Percentiles rank a stretch among this genome's conserved stretches.
Conservation (phyloP, 2,329 filamentous ascomycete genomes). For the Ophiocordyceps camponoti-leonardi region DNA sequence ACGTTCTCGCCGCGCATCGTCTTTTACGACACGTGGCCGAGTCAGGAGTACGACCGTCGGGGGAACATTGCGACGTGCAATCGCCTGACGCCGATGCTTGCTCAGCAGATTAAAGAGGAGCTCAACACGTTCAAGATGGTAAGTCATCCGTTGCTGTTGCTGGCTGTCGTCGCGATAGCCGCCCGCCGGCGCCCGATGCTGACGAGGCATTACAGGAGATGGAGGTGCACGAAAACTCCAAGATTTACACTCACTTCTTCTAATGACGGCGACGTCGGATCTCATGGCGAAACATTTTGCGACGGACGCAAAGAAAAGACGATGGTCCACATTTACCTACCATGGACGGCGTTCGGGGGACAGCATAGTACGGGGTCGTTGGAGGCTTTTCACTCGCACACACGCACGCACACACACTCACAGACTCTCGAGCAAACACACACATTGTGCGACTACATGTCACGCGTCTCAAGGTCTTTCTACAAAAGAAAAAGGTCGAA, state of each 20-base stretch:
- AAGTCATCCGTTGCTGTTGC: slow-evolving; percentile 1
- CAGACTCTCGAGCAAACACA: too few species aligned
- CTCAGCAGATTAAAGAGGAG: slow-evolving; percentile 98
- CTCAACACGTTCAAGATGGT: slow-evolving; percentile 97
- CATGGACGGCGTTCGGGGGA: slow-evolving; percentile 32
- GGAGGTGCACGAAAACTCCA: slow-evolving; percentile 98
- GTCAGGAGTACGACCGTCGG: slow-evolving; percentile 85
- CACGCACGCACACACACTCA: too few species aligned
- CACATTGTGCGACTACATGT: slow-evolving; percentile 17
- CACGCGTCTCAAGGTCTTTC: slow-evolving; percentile 17
- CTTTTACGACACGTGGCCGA: slow-evolving; percentile 93
- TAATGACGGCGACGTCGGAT: slow-evolving; percentile 35
- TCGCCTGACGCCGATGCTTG: slow-evolving; percentile 85
- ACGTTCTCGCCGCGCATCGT: slow-evolving; percentile 86
- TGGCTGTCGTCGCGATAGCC: not conserved
- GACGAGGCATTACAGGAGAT: slow-evolving; percentile 58
- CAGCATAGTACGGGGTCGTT: slow-evolving; percentile 41
- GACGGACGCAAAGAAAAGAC: slow-evolving; percentile 11
- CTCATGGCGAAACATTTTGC: slow-evolving; percentile 11
- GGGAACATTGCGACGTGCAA: slow-evolving; percentile 98
- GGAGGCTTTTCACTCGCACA: too few species aligned
- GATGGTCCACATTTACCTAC: slow-evolving; percentile 27
- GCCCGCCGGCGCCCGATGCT: too few species aligned
- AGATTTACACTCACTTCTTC: slow-evolving; percentile 99
- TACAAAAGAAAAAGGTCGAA: too few species aligned